phyloP scores from a whole-genome alignment of 2,329 filamentous ascomycete genomes.

The Lachnellula subtilissima region DNA sequence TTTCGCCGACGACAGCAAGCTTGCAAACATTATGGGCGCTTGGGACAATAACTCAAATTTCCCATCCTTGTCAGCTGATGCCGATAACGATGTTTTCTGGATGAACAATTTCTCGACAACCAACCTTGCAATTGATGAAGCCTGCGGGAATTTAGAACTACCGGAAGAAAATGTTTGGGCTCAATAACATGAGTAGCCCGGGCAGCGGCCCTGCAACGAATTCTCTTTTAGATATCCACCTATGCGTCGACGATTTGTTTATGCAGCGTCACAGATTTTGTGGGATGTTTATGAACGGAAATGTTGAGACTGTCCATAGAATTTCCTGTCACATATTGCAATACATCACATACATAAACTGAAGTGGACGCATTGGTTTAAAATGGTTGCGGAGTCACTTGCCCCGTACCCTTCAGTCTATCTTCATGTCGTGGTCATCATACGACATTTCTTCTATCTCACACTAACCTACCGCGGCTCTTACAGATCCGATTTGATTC shows the following conservation, averaged over 20 bases:
- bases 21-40: slow-evolving; percentile 36
- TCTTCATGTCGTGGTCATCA: not conserved
- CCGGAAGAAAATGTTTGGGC: slow-evolving; percentile 28
- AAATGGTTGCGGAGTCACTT: not conserved
- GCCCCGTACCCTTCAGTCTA: not conserved
- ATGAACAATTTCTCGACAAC: slow-evolving; percentile 34
- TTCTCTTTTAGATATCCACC: slow-evolving; percentile 22
- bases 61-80: slow-evolving; percentile 40
- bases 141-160: slow-evolving; percentile 12
- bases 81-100: slow-evolving; percentile 43
- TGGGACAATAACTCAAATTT: slow-evolving; percentile 33
- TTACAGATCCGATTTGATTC: too few species aligned
- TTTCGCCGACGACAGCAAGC: slow-evolving; percentile 35
- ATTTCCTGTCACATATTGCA: slow-evolving; percentile 15
- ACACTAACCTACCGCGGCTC: too few species aligned
- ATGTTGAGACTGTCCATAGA: slow-evolving; percentile 22
- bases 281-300: slow-evolving; percentile 6
- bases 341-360: slow-evolving; percentile 16
- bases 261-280: slow-evolving; percentile 14
- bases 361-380: not conserved
- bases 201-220: slow-evolving; percentile 32
- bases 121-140: slow-evolving; percentile 14
- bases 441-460: too few species aligned
- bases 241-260: slow-evolving; percentile 24
- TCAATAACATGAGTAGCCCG: slow-evolving; percentile 33